Base-by-base conservation (phyloP, 306 rosid genomes). In the Benincasa hispida region DNA sequence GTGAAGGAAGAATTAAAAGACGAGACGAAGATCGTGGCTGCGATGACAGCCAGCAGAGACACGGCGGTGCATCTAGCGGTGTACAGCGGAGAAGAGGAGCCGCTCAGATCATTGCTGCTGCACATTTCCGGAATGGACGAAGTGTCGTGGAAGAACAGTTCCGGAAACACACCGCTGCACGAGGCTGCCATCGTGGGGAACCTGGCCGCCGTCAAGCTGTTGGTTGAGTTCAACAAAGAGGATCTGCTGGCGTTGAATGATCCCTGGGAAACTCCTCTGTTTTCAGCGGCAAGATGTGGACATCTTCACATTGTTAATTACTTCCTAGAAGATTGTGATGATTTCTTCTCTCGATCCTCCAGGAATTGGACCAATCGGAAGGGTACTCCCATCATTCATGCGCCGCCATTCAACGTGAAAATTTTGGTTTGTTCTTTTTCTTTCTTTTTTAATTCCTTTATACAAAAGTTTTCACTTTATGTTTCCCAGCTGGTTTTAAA, bases 201-300 rank as follows among this genome's bases (percentile, higher is more conserved):
- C 34, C 5, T 32, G 0, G 11, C 8, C 0, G 32, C 75, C 3
- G 65, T 57, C 2, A 0, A 62, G 22, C 4, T 76, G 21, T 10
- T 79, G 27, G 22, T 83, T 56, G 0, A 8, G 0, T 11, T 3
- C 6, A 17, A 48, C 0, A 4, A 10, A 9, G 0, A 25, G 9
- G 77, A 41, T 11, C 12, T 81, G 18, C 21, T 25, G 28, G 32
- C 2, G 22, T 11, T 1, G 19, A 83, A 83, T 22, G 0, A 15
- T 17, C 0, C 5, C 0, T 81, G 65, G 2, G 83, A 83, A 72
- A 83, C 81, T 34, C 83, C 83, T 9, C n/a, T 79, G 5, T 83
- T 68, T 37, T 34, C n/a, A 10, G 79, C 86, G 0, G 81, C 74
- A 6, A 47, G 67, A 6, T 72, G 17, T 32, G 83, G 81, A 14